phyloP scores from a whole-genome alignment of 805 yeast species.

The Saccharomycopsis oosterbeekiorum region DNA sequence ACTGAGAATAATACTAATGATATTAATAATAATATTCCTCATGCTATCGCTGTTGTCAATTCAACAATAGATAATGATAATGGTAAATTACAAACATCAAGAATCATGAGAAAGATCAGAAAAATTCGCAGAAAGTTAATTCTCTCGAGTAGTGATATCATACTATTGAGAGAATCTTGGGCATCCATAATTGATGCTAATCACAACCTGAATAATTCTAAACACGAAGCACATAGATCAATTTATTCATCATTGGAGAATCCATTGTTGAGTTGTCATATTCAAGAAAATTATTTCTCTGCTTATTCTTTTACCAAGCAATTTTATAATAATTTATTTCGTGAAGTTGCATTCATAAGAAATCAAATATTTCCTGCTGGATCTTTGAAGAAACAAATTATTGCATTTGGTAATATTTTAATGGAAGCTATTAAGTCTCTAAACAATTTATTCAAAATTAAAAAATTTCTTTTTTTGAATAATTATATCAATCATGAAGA shows the following conservation, averaged over 20 bases:
- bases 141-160: conserved; percentile 4
- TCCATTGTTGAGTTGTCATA: background rate
- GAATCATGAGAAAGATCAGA: conserved; percentile 8
- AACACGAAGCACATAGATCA: background rate
- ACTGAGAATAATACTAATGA: background rate
- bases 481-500: conserved; percentile 6
- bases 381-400: conserved; percentile 3
- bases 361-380: conserved; percentile 8
- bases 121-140: conserved; percentile 11
- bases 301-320: conserved; percentile 17
- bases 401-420: conserved; percentile 13
- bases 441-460: background rate
- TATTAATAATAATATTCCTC: background rate
- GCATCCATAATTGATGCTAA: conserved; percentile 2
- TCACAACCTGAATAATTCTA: background rate
- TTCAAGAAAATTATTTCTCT: background rate
- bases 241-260: background rate
- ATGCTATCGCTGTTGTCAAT: background rate
- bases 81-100: background rate
- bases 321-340: conserved; percentile 16
- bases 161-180: conserved; percentile 11
- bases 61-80: background rate
- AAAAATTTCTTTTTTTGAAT: conserved; percentile 4
- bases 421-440: conserved; percentile 2
- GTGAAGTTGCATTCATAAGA: conserved; percentile 10